Evolutionary conservation across 2,329 filamentous ascomycete genomes (phyloP).

Genomic region (Fusarium avenaceum): DNA sequence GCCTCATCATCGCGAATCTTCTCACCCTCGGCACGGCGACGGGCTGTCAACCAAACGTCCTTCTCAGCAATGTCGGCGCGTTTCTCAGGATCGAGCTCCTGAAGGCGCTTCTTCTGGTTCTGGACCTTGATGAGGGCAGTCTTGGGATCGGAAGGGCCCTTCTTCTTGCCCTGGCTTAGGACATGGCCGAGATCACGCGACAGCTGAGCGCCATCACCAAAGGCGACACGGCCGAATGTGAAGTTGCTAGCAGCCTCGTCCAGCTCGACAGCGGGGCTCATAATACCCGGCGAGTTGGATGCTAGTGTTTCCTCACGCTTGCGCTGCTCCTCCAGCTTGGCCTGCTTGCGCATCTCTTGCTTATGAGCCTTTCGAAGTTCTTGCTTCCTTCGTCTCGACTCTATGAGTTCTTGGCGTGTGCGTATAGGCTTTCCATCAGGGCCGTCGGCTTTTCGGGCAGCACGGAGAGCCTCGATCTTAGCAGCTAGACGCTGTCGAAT

Average conservation of each 20-base stretch:
- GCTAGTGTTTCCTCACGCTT: constrained; percentile 74
- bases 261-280: constrained; percentile 68
- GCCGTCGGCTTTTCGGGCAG: constrained; percentile 88
- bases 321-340: constrained; percentile 82
- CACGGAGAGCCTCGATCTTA: constrained; percentile 86
- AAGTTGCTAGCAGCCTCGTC: constrained; percentile 75
- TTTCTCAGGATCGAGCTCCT: constrained; percentile 81
- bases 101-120: constrained; percentile 85
- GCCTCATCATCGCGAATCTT: constrained; percentile 88
- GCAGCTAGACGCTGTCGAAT: constrained; percentile 84
- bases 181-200: constrained; percentile 79
- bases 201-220: constrained; percentile 85
- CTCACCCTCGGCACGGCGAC: constrained; percentile 89
- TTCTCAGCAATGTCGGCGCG: constrained; percentile 91
- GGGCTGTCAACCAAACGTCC: constrained; percentile 92
- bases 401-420: constrained; percentile 91
- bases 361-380: constrained; percentile 89
- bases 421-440: constrained; percentile 81
- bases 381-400: constrained; percentile 88
- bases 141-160: constrained; percentile 86
- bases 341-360: constrained; percentile 82
- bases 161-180: constrained; percentile 70
- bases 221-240: constrained; percentile 91
- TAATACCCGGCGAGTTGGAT: constrained; percentile 71
- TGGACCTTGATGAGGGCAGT: constrained; percentile 88